Base-by-base conservation (phyloP, 2,329 filamentous ascomycete species). In the Tolypocladium tundrense region DNA sequence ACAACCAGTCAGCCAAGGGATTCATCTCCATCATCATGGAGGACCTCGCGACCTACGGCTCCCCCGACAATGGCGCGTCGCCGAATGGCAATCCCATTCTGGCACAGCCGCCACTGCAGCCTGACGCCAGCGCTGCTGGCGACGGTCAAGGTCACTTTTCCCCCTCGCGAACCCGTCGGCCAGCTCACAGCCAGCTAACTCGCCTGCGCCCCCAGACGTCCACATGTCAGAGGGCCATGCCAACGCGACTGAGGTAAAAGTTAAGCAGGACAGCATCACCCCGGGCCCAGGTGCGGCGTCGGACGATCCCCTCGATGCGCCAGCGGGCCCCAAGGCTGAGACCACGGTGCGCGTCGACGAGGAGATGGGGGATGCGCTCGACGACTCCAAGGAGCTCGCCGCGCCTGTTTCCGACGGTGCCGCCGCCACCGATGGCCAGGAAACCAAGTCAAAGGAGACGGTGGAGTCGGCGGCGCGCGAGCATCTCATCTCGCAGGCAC, bases 401-500 rank as follows among this genome's bases (percentile, higher is more conserved):
- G 74, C 70, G 45, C 73, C 74, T 16, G 74, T 73, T 6, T 53
- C 45, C n/a, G 79, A 79, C 41, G 77, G 75, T 16, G 70, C 74
- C 37, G 69, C 74, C 42, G 82, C 82, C 50, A 75, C 76, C 19
- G 73, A 77, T 4, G 75, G 74, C 16, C 81, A 81, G 58, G 85
- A 78, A 68, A 79, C 67, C 73, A 88, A 92, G 71, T 85, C 87
- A 48, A 97, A 96, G 74, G 84, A 91, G 57, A 84, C 84, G 4
- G 79, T 92, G 58, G 92, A 97, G 76, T 87, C 88, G 50, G 88
- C 91, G 4, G 95, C 94, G 55, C 90, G 93, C 63, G 89, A 93
- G 65, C 92, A 97, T 68, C 85, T 99, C 57, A 89, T 96, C 61
- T 86, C 90, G 16, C 94, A 99, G 75, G 95, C 91, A 48, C 93